Evolutionary conservation across 352 stramenopile genomes (phyloP).

Genomic region (Phytopythium aichiense): DNA sequence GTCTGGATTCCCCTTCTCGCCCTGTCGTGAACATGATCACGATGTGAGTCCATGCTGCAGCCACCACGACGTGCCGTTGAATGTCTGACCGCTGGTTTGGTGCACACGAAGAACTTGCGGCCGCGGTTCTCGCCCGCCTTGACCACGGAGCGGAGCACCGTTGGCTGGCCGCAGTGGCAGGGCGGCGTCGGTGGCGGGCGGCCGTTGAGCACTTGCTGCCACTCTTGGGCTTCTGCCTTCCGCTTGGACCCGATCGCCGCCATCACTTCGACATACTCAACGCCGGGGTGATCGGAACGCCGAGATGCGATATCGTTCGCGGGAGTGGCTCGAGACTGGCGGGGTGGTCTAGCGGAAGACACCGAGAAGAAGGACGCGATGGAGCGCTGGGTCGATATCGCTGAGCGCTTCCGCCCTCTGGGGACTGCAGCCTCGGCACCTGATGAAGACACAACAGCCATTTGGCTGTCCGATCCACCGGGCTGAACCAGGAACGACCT

Average conservation of each 20-base stretch:
- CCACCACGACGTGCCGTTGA: background rate
- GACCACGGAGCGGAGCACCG: constrained; percentile 67
- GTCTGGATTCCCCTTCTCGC: constrained; percentile 72
- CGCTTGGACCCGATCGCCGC: constrained; percentile 22
- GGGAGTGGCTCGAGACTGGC: background rate
- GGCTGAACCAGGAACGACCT: constrained; percentile 28
- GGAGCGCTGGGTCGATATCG: constrained; percentile 15
- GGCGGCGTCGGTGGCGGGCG: constrained; percentile 50
- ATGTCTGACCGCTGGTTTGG: constrained; percentile 57
- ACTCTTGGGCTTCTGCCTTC: constrained; percentile 35
- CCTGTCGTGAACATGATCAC: constrained; percentile 23
- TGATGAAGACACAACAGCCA: background rate
- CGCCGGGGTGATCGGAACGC: background rate
- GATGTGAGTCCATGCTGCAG: background rate
- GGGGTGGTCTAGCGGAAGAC: constrained; percentile 9
- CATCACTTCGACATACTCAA: constrained; percentile 4
- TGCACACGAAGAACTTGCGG: constrained; percentile 86
- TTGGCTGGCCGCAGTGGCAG: constrained; percentile 63
- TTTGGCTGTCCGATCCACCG: constrained; percentile 2
- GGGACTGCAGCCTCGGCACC: background rate
- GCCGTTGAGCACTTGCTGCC: constrained; percentile 68
- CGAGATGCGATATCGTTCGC: background rate
- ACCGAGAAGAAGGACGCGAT: constrained; percentile 54
- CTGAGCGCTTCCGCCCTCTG: background rate
- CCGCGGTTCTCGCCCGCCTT: constrained; percentile 82